Conservation (phyloP, 305 asterid genomes). For the Andrographis paniculata region DNA sequence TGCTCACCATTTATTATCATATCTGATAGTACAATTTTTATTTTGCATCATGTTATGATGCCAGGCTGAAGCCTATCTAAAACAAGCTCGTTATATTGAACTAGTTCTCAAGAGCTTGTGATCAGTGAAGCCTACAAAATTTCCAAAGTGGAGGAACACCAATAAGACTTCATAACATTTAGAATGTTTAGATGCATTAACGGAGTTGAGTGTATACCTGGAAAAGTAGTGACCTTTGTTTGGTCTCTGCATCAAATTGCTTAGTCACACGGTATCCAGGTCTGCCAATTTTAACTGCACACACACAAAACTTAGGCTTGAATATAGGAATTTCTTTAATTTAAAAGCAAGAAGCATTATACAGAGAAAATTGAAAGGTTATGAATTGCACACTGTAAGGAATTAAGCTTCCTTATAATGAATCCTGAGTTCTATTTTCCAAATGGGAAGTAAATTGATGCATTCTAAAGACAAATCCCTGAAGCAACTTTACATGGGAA, state of each 20-base stretch:
- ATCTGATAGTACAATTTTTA: constrained; percentile 5
- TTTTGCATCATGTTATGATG: not conserved
- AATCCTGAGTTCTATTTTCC: too few relatives aligned
- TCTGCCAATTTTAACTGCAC: constrained; percentile 90
- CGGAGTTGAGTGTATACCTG: constrained; percentile 39
- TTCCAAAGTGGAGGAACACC: not conserved
- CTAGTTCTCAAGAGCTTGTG: not conserved
- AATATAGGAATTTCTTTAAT: too few relatives aligned
- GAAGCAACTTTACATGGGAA: too few relatives aligned
- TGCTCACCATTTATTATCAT: too few relatives aligned
- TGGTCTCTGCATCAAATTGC: constrained; percentile 86
- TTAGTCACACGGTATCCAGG: constrained; percentile 98
- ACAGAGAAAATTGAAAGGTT: too few relatives aligned
- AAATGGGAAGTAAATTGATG: too few relatives aligned
- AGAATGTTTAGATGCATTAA: not conserved
- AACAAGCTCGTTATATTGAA: not conserved
- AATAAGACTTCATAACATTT: not conserved
- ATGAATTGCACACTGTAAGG: too few relatives aligned
- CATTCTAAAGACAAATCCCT: too few relatives aligned
- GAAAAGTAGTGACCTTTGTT: constrained; percentile 91
- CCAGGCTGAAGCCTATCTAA: not conserved
- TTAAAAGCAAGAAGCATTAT: too few relatives aligned
- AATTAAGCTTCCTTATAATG: too few relatives aligned
- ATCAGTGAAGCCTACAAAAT: not conserved
- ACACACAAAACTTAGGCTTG: constrained; percentile 8